Base-by-base conservation (phyloP, 1,284 basidiomycete species). In the Cryptococcus deneoformans region DNA sequence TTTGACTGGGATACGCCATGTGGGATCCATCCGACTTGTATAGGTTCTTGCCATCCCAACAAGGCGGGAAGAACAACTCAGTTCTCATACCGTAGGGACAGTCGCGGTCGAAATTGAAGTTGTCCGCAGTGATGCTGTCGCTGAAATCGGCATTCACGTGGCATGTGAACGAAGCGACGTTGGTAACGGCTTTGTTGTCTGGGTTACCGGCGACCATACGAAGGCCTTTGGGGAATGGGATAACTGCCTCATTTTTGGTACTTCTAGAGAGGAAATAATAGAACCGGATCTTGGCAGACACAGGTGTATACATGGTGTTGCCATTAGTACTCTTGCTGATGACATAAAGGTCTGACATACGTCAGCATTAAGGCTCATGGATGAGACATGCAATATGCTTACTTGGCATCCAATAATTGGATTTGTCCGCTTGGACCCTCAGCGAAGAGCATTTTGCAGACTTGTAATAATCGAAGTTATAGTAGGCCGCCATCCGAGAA, bases 31-130 rank as follows among this genome's bases (percentile, higher is more conserved):
- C 67, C 0, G 53, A 11, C 51, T 60, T 59, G 59, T 68, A 74
- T 3, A 72, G 57, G 57, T 71, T 67, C 35, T 60, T 49, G 42
- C 72, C 72, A 49, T 76, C 67, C 70, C 70, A 73, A 56, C 73
- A 74, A 2, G 59, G 56, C 8, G 72, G 72, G 58, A 71, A 71
- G 52, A 50, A 58, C 11, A 69, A 24, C 42, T 71, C 69, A 24
- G 59, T 64, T 62, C 66, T 67, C 58, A 75, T 61, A 44, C 69
- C 68, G 12, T 60, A 68, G 0, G 67, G 66, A 56, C 71, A 72
- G 40, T 62, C 59, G 9, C 52, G 49, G 44, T 58, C 56, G 37
- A 67, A 70, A 64, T 75, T 71, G 67, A 72, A 73, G 52, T 70
- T 64, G 62, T 62, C 59, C 12, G 45, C 38, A 8, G 54, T 16